Percentiles rank a stretch among this genome's conserved stretches.
Evolutionary conservation across 2,329 filamentous ascomycete genomes (phyloP).

Genomic region (Podosphaera xanthii): DNA sequence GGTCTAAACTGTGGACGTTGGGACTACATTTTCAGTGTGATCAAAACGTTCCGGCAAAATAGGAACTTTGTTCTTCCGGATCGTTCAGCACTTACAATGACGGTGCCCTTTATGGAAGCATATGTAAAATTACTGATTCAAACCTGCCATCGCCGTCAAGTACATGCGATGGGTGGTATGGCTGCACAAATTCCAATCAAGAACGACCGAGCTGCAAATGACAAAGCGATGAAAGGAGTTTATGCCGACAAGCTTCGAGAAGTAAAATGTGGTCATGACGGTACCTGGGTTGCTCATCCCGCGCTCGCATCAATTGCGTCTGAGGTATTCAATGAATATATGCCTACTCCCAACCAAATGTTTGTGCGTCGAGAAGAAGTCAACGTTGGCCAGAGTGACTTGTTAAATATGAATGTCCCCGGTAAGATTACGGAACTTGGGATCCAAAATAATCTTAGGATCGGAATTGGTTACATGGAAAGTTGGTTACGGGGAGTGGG

Average conservation of each 20-base stretch:
- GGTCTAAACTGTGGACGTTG: conserved; percentile 96
- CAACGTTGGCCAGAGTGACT: conserved; percentile 61
- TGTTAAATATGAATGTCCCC: conserved; percentile 95
- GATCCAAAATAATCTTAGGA: conserved; percentile 93
- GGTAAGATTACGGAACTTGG: conserved; percentile 81
- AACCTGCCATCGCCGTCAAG: conserved; percentile 86
- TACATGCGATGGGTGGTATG: conserved; percentile 99
- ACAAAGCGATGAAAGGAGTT: conserved; percentile 81
- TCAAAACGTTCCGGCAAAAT: conserved; percentile 98
- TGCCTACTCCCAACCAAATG: conserved; percentile 95
- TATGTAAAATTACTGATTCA: conserved; percentile 96
- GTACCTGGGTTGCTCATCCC: conserved; percentile 91
- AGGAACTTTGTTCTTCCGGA: conserved; percentile 83
- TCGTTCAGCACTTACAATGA: conserved; percentile 84
- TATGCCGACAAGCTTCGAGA: conserved; percentile 92
- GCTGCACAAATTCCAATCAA: conserved; percentile 98
- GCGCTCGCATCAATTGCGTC: conserved; percentile 70
- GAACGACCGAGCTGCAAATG: conserved; percentile 74
- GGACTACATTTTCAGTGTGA: conserved; percentile 99
- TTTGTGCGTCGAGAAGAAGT: conserved; percentile 82
- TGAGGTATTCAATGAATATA: conserved; percentile 92
- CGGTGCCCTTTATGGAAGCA: conserved; percentile 90
- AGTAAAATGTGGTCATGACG: conserved; percentile 84
- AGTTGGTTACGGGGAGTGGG: conserved; percentile 90
- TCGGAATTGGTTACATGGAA: conserved; percentile 94